These are phyloP conservation scores for Trichomonas vaginalis DNA, from an alignment of 208 protist genomes.

Conservation along the genomic window DNA sequence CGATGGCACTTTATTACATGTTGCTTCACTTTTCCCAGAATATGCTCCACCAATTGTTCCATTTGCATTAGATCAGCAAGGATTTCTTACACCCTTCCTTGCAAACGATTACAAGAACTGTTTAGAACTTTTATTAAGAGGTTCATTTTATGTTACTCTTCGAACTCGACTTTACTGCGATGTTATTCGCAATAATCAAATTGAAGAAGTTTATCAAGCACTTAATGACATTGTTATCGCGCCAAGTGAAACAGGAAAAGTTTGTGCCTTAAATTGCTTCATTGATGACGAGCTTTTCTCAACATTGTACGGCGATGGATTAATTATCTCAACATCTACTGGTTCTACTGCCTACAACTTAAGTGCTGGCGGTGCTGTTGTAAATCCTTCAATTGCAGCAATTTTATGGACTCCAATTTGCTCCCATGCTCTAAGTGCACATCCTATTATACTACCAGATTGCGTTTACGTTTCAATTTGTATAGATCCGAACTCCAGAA, in stretches of 20 bases:
- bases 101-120: not conserved
- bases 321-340: not conserved
- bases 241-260: not conserved
- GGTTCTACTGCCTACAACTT: not conserved
- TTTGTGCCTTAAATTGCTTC: not conserved
- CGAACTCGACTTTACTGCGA: not conserved
- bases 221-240: not conserved
- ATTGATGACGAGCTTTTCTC: not conserved
- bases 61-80: not conserved
- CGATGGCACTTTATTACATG: not conserved
- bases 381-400: not conserved
- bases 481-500: not conserved
- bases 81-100: not conserved
- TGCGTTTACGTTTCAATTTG: not conserved
- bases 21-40: not conserved
- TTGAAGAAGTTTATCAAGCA: not conserved
- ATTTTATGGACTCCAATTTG: not conserved
- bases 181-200: not conserved
- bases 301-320: not conserved
- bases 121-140: not conserved
- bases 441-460: not conserved
- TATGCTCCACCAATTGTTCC: not conserved
- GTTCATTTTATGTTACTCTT: not conserved
- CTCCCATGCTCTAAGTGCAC: not conserved
- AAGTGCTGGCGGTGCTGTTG: not conserved